Conservation (phyloP, 2,329 filamentous ascomycete species). For the Juglanconis oblonga region DNA sequence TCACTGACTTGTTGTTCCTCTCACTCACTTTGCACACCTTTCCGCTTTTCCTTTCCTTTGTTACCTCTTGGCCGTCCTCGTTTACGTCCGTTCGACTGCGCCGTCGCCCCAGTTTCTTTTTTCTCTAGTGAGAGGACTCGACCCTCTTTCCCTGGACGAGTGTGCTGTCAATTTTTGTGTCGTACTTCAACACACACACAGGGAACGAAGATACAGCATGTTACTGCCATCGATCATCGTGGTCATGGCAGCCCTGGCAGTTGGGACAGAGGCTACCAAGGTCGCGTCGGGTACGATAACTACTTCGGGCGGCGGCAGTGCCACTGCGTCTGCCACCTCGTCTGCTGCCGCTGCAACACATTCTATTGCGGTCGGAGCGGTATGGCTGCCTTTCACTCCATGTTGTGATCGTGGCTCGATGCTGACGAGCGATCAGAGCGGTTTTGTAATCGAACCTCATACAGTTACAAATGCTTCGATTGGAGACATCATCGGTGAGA, state of each 20-base stretch:
- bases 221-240: slow-evolving; percentile 17
- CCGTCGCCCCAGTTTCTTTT: background rate
- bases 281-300: background rate
- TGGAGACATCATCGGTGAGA: slow-evolving; percentile 46
- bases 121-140: background rate
- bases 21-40: background rate
- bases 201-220: slow-evolving; percentile 1
- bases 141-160: no score
- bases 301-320: background rate
- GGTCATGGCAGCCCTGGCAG: slow-evolving; percentile 10
- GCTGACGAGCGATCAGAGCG: slow-evolving; percentile 22
- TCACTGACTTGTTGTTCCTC: background rate
- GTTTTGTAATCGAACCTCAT: slow-evolving; percentile 34
- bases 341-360: slow-evolving; percentile 22
- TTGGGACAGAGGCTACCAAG: slow-evolving; percentile 5
- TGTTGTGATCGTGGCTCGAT: slow-evolving; percentile 15
- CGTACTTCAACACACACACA: background rate
- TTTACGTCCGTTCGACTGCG: background rate
- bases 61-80: background rate
- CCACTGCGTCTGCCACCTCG: slow-evolving; percentile 4
- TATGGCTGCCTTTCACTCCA: slow-evolving; percentile 20
- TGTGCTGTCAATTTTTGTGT: background rate
- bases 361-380: slow-evolving; percentile 28
- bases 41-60: background rate
- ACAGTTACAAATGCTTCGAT: slow-evolving; percentile 32